Conservation (phyloP, 2,329 filamentous ascomycete species). For the Pseudogymnoascus sp. region DNA sequence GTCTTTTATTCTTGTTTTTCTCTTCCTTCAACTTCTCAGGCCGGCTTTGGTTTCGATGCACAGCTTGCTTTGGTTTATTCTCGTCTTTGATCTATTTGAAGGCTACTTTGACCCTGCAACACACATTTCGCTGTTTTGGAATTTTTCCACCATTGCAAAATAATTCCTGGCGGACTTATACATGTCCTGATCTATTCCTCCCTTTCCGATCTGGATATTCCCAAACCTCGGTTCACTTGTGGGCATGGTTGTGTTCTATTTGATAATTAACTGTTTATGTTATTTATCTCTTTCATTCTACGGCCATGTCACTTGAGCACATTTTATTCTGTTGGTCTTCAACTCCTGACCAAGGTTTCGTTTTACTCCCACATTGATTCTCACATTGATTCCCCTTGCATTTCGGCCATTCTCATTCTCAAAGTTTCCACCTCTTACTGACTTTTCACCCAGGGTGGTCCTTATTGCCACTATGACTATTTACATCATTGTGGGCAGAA, state of each 20-base stretch:
- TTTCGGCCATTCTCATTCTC: not conserved
- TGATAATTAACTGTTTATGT: not conserved
- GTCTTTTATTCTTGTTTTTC: not conserved
- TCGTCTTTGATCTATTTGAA: not conserved
- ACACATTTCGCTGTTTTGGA: not conserved
- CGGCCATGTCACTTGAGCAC: not conserved
- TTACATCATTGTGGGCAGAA: conserved; percentile 53
- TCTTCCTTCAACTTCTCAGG: not conserved
- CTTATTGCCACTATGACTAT: conserved; percentile 54
- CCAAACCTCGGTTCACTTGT: not conserved
- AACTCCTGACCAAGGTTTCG: not conserved
- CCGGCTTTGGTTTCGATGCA: not conserved
- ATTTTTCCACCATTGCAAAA: not conserved
- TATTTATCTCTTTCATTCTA: not conserved
- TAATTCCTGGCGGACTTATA: not conserved
- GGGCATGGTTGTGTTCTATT: not conserved
- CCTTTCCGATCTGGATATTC: not conserved
- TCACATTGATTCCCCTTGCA: not conserved
- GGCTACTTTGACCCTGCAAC: not conserved
- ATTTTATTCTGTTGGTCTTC: not conserved
- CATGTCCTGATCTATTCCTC: not conserved
- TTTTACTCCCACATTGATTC: not conserved
- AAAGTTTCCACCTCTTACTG: conserved; percentile 16
- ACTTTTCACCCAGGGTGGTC: conserved; percentile 38
- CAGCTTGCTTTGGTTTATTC: not conserved